Evolutionary conservation across 495 filamentous ascomycete species (phyloP).

Genomic region (Xeromyces bisporus): DNA sequence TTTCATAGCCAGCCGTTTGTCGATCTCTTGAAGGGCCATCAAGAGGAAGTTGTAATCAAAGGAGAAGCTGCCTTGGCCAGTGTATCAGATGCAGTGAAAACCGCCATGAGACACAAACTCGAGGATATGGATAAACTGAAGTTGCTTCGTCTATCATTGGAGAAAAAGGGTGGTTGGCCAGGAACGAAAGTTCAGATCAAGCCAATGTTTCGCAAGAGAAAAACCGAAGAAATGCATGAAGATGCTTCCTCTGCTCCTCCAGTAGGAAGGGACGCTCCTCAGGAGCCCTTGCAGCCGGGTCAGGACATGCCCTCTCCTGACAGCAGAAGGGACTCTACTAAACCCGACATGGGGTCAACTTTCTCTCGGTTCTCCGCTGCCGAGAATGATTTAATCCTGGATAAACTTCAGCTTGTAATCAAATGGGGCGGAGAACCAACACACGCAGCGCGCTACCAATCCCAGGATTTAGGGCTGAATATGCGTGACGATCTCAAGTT

Average conservation of each 20-base stretch:
- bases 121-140: constrained; percentile 82
- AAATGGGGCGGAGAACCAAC: constrained; percentile 99
- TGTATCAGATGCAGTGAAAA: constrained; percentile 67
- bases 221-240: constrained; percentile 35
- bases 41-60: constrained; percentile 89
- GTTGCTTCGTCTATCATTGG: constrained; percentile 63
- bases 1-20: constrained; percentile 96
- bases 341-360: constrained; percentile 57
- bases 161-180: constrained; percentile 81
- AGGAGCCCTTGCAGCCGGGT: constrained; percentile 12
- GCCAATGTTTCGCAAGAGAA: constrained; percentile 84
- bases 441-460: constrained; percentile 89
- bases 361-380: constrained; percentile 78
- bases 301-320: constrained; percentile 8
- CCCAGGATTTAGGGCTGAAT: constrained; percentile 82
- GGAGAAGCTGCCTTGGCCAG: constrained; percentile 80
- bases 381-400: constrained; percentile 75
- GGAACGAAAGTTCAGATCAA: constrained; percentile 99
- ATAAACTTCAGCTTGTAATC: constrained; percentile 93
- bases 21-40: constrained; percentile 79
- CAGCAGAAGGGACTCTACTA: constrained; percentile 18
- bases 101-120: constrained; percentile 55
- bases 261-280: constrained; percentile 4
- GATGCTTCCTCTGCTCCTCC: constrained; percentile 5
- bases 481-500: constrained; percentile 89